Conservation (phyloP, 192 early-diverging fungal species). For the Linnemannia exigua region DNA sequence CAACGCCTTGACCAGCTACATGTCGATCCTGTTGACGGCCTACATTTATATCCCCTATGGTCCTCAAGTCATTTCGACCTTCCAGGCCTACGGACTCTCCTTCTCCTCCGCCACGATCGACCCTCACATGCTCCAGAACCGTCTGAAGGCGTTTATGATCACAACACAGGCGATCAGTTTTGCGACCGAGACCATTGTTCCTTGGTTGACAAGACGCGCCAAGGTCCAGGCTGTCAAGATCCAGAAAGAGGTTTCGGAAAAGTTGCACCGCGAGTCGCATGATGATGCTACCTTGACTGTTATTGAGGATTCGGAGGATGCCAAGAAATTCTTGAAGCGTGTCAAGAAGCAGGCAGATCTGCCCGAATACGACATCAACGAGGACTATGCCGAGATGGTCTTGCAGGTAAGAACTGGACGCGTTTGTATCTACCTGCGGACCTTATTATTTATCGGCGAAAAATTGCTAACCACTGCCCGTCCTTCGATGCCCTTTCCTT, state of each 20-base stretch:
- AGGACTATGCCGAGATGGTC: slow-evolving; percentile 94
- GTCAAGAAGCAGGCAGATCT: slow-evolving; percentile 72
- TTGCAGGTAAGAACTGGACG: slow-evolving; percentile 71
- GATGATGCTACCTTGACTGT: slow-evolving; percentile 4
- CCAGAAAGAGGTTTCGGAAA: slow-evolving; percentile 56
- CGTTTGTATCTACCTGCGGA: not conserved
- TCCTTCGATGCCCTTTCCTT: not conserved
- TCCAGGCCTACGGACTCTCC: slow-evolving; percentile 58
- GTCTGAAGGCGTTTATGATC: slow-evolving; percentile 84
- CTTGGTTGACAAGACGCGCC: slow-evolving; percentile 70
- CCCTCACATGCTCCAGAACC: slow-evolving; percentile 67
- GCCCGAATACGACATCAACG: slow-evolving; percentile 86
- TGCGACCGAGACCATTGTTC: slow-evolving; percentile 80
- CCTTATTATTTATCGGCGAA: not conserved
- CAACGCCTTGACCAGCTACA: slow-evolving; percentile 84
- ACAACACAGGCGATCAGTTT: slow-evolving; percentile 88
- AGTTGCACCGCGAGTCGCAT: slow-evolving; percentile 19
- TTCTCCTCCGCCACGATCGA: slow-evolving; percentile 63
- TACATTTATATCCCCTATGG: slow-evolving; percentile 92
- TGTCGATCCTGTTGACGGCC: slow-evolving; percentile 89
- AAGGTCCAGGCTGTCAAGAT: slow-evolving; percentile 40
- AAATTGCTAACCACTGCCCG: not conserved
- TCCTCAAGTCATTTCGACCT: slow-evolving; percentile 70
- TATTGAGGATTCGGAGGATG: slow-evolving; percentile 41
- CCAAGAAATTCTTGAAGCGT: slow-evolving; percentile 63